Percentiles rank a stretch among this genome's conserved stretches.
phyloP scores from a whole-genome alignment of 2,329 filamentous ascomycete genomes.

The Xylaria sp. region DNA sequence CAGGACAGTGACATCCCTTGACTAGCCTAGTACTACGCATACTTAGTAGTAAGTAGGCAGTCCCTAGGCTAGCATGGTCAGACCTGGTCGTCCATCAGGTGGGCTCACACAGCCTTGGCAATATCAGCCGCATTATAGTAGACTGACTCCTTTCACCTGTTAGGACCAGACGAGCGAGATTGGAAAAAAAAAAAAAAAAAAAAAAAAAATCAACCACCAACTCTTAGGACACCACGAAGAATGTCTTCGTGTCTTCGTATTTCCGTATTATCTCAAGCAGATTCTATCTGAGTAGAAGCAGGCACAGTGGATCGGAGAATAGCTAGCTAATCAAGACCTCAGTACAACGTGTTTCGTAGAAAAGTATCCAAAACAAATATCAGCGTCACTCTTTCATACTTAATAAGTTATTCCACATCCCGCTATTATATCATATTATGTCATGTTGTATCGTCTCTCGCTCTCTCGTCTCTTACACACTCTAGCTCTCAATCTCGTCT shows the following conservation, averaged over 20 bases:
- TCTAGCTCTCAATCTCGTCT: no score
- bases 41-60: no score
- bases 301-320: not conserved
- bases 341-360: not conserved
- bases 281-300: not conserved
- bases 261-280: no score
- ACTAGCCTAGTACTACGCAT: no score
- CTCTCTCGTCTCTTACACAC: not conserved
- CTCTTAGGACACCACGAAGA: no score
- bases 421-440: not conserved
- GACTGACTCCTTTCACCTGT: not conserved
- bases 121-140: constrained; percentile 7
- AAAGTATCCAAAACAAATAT: not conserved
- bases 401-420: not conserved
- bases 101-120: constrained; percentile 6
- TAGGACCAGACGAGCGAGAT: no score
- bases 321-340: not conserved
- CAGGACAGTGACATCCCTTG: no score
- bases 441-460: not conserved
- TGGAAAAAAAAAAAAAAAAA: no score
- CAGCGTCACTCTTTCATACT: not conserved
- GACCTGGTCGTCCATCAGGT: no score
- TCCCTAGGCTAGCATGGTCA: no score
- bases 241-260: no score
- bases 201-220: no score